Evolutionary conservation across 169 alveolate genomes (phyloP), one percentile per base, ranked within the genome.

Genomic region (Neospora caninum): DNA sequence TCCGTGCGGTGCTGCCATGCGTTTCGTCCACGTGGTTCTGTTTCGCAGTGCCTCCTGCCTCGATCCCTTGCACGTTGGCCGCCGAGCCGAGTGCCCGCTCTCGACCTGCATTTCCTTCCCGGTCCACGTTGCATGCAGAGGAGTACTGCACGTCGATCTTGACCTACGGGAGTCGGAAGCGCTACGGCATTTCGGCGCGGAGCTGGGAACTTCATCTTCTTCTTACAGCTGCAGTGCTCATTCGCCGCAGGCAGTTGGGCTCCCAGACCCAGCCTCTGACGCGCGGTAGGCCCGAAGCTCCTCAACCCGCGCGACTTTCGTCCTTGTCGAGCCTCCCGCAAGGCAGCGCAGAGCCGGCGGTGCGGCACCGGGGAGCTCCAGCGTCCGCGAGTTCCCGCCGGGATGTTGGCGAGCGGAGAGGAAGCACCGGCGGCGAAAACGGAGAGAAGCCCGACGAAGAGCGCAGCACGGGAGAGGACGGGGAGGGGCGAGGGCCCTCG

Each of bases 141-240:
- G 95, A 93, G 70, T 93, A 93, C 93, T 93, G 95, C 93, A 49
- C 93, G 69, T 93, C 93, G 16, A 36, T 69, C 29, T 58, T 70
- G 27, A 82, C 95, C 54, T 93, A 67, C 53, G 95, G 95, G 25
- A 58, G 88, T 16, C 53, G 95, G 69, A 64, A 91, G 34, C 67
- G 95, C 36, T 93, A 84, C 36, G 95, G 93, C 25, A 89, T 80
- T 7, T 93, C 95, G 64, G 88, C 87, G 41, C 88, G 95, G 41
- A 86, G 95, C 54, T 93, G 95, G 95, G 95, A 93, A 89, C 83
- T 93, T 67, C 95, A 93, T 58, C 83, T 93, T 45, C 93, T 93
- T 42, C 95, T 93, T 27, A 86, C 88, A 36, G 36, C 88, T 0
- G 95, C 95, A 22, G 95, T 86, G 16, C 93, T 93, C 41, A 54